phyloP scores from a whole-genome alignment of 495 filamentous ascomycete genomes.

The Bombardia bombarda region DNA sequence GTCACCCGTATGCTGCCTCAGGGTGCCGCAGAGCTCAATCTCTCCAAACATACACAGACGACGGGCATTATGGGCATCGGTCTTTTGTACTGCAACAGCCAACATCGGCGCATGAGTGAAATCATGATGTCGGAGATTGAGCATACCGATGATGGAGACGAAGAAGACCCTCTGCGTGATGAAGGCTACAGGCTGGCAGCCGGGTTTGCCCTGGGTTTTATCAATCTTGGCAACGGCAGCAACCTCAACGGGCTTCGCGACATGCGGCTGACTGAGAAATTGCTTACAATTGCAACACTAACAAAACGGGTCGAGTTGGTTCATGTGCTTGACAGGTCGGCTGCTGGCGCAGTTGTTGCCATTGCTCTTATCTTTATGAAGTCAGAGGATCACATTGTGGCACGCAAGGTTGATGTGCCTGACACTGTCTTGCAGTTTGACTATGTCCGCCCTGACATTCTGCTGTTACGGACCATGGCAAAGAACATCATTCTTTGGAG shows the following conservation, averaged over 20 bases:
- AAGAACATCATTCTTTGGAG: constrained; percentile 92
- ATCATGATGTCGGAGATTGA: constrained; percentile 98
- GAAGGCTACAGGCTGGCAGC: constrained; percentile 93
- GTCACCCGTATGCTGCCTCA: constrained; percentile 88
- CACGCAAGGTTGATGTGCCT: constrained; percentile 86
- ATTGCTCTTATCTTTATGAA: constrained; percentile 98
- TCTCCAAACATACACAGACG: constrained; percentile 90
- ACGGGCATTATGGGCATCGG: constrained; percentile 97
- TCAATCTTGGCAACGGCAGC: constrained; percentile 85
- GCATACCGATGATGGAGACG: constrained; percentile 60
- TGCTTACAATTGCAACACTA: constrained; percentile 75
- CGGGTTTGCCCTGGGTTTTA: constrained; percentile 87
- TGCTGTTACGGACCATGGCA: constrained; percentile 84
- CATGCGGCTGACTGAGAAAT: constrained; percentile 84
- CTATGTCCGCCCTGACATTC: constrained; percentile 87
- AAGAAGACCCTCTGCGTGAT: constrained; percentile 73
- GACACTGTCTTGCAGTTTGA: constrained; percentile 86
- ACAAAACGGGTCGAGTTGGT: constrained; percentile 82
- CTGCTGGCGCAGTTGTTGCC: constrained; percentile 80
- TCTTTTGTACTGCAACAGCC: constrained; percentile 86
- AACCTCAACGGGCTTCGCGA: constrained; percentile 86
- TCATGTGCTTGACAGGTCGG: constrained; percentile 86
- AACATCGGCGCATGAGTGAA: constrained; percentile 97
- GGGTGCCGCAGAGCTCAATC: constrained; percentile 86
- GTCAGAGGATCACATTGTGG: constrained; percentile 79